Base-by-base conservation (phyloP, 169 alveolate genomes). In the Cryptosporidium sp. region DNA sequence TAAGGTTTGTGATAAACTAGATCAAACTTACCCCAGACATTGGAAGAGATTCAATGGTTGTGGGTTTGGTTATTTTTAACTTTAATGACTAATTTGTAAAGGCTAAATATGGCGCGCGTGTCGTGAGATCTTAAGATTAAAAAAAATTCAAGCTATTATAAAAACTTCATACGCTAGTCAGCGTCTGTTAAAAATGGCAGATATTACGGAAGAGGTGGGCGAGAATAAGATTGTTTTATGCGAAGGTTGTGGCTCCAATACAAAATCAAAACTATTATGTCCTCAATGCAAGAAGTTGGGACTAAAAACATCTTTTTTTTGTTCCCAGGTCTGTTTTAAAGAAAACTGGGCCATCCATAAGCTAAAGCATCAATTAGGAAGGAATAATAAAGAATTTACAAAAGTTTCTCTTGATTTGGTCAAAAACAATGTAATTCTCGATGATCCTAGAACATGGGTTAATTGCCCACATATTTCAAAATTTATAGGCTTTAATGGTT, bases 261-360 rank as follows among this genome's bases (percentile, higher is more conserved):
- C 91, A 37, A 84, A 92, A 43, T 95, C 97, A 6, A 92, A 85
- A 14, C 91, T 94, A n/a, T 73, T 85, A 43, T 96, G 98, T 67
- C 97, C 97, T 14, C 95, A 95, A 23, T 96, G 97, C 84, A 73
- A 91, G 10, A 96, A 96, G 80, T 43, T 93, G 50, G 93, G 93
- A 7, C 67, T 94, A 45, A 94, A 93, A 37, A 91, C 93, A 12
- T 89, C 97, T 65, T 96, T 93, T 92, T 98, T 98, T 93, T 98
- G 99, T 91, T 91, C 94, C 29, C 98, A 98, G 92, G 98, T 92
- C 16, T 98, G 99, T 84, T 98, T 98, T 86, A 96, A 96, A 71
- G 85, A 84, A 39, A 95, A 91, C 74, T 98, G 99, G 99, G 84
- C 92, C 37, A 91, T 92, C 55, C 99, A 97, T 94, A 95, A 95